phyloP scores from a whole-genome alignment of 2,329 filamentous ascomycete genomes.

The Triangularia verruculosa region DNA sequence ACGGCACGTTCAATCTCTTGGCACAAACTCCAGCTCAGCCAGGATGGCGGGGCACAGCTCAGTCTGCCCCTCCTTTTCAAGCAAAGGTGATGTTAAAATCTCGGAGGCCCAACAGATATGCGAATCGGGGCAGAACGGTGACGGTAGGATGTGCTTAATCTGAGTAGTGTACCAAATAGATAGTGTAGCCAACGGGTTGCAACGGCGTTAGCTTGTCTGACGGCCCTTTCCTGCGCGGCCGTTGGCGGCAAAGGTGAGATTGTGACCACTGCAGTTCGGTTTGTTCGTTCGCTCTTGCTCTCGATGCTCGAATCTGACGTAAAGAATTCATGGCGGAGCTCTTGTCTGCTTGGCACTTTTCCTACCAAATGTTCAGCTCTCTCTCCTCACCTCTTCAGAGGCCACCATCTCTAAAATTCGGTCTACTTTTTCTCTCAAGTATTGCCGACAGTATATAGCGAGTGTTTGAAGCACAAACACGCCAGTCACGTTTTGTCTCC shows the following conservation, averaged over 20 bases:
- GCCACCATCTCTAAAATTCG: not conserved
- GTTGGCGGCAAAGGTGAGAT: not conserved
- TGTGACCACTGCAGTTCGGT: not conserved
- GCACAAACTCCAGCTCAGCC: not conserved
- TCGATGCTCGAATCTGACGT: constrained; percentile 18
- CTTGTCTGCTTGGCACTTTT: constrained; percentile 12
- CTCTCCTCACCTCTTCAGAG: constrained; percentile 8
- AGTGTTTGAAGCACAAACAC: not conserved
- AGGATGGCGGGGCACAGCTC: not conserved
- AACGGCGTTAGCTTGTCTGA: not conserved
- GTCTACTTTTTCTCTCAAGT: not conserved
- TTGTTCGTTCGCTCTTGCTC: not conserved
- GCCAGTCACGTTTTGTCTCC: not conserved
- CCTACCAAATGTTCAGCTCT: constrained; percentile 15
- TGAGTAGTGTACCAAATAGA: not conserved
- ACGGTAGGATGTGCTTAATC: not conserved
- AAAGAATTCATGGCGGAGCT: constrained; percentile 14
- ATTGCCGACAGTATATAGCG: not conserved
- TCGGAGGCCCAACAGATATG: not conserved
- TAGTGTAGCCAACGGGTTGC: not conserved
- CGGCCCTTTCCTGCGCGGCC: not conserved
- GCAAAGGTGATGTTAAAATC: not conserved
- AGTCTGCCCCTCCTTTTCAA: not conserved
- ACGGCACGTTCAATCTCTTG: constrained; percentile 1
- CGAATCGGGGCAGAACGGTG: not conserved